These are phyloP conservation scores for Leccinellum luteum DNA, from an alignment of 768 basidiomycete species.

Conservation along the genomic window DNA sequence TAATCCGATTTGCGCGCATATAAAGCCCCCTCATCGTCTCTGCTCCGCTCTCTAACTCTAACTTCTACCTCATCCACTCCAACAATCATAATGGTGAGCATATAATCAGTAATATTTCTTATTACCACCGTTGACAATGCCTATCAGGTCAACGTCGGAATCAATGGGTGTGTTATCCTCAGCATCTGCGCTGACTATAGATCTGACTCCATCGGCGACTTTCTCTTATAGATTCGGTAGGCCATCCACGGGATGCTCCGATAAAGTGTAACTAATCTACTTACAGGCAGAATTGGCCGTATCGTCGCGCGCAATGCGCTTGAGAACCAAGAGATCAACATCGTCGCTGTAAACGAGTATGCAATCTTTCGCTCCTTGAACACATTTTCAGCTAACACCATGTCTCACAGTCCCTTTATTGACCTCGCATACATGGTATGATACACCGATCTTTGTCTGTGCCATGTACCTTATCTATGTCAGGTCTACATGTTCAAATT, in stretches of 20 bases:
- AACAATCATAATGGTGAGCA: slow-evolving; percentile 27
- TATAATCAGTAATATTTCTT: neutral
- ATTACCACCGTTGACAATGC: slow-evolving; percentile 2
- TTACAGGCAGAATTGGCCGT: slow-evolving; percentile 92
- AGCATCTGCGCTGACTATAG: neutral
- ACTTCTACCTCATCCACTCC: slow-evolving; percentile 6
- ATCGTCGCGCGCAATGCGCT: slow-evolving; percentile 97
- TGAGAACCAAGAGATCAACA: slow-evolving; percentile 66
- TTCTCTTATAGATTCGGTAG: slow-evolving; percentile 61
- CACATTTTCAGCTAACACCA: slow-evolving; percentile 4
- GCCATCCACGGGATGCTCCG: slow-evolving; percentile 21
- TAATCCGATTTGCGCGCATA: slow-evolving; percentile 15
- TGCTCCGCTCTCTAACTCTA: neutral
- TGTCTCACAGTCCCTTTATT: slow-evolving; percentile 81
- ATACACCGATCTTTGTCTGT: neutral
- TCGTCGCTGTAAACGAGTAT: slow-evolving; percentile 94
- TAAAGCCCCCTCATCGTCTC: slow-evolving; percentile 18
- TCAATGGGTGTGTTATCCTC: slow-evolving; percentile 75
- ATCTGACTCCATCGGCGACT: slow-evolving; percentile 14
- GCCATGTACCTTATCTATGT: slow-evolving; percentile 2
- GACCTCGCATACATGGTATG: slow-evolving; percentile 93
- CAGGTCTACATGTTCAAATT: slow-evolving; percentile 99
- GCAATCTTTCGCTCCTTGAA: slow-evolving; percentile 27
- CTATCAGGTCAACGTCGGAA: slow-evolving; percentile 79
- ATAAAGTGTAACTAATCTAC: slow-evolving; percentile 10